Base-by-base conservation (phyloP, 352 stramenopile species). In the Pythium pectinolyticum region DNA sequence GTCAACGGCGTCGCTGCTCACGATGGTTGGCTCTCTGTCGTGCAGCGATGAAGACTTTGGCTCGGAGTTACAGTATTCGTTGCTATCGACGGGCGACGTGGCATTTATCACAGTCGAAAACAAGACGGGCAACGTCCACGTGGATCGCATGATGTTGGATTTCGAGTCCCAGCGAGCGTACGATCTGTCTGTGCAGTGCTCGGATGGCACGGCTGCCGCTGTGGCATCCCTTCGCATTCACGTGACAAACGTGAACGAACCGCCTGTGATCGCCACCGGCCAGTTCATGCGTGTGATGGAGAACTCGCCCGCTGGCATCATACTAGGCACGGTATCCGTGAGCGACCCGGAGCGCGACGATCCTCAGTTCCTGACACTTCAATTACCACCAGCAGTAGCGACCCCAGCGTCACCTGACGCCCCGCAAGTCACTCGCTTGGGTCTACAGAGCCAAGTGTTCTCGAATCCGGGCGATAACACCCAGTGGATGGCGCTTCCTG, bases 201-300 rank as follows among this genome's bases (percentile, higher is more conserved):
- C 70, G 2, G 77, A 88, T 51, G 77, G 77, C 15, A 41, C 63
- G 25, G 53, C 54, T 9, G 58, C 45, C 8, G n/a, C 61, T 0
- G 34, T 48, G 19, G 54, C 62, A 14, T 55, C 46, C 2, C 40
- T 78, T 5, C 59, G 22, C 27, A 51, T 86, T 17, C 45, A 70
- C 22, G 59, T 89, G 19, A 20, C 57, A 0, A 89, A 89, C 24
- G 65, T 85, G 11, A 85, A 89, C 54, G 80, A 86, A 66, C 52
- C 73, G 0, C 80, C 80, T 2, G 31, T 61, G 17, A 37, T 77
- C 2, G n/a, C n/a, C n/a, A 28, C 20, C 6, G 46, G 63, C 31
- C 64, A 84, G 37, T 45, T 66, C 10, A 72, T 76, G 45, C 72
- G 57, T 5, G 28, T 86, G 0, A 19, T 47, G 15, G 80, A 89